Conservation (phyloP, 2,329 filamentous ascomycete species). For the Alternaria burnsii region DNA sequence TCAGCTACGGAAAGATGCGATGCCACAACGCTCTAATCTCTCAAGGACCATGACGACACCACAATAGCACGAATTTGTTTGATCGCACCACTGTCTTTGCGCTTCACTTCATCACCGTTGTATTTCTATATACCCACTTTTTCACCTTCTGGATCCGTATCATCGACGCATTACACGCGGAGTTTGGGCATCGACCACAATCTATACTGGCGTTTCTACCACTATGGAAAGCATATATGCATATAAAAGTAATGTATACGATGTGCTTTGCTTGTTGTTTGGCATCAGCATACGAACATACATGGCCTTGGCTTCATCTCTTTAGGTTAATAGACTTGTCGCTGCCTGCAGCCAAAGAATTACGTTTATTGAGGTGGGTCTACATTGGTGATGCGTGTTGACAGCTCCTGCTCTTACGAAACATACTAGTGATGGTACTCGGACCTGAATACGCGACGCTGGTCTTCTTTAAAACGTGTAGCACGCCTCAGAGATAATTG, state of each 20-base stretch:
- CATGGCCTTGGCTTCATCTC: background rate
- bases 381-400: background rate
- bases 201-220: background rate
- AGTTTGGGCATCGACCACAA: slow-evolving; percentile 4
- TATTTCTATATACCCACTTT: background rate
- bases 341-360: background rate
- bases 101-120: background rate
- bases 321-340: background rate
- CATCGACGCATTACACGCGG: slow-evolving; percentile 2
- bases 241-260: slow-evolving; percentile 4
- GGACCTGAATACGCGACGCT: background rate
- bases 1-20: slow-evolving; percentile 56
- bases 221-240: slow-evolving; percentile 2
- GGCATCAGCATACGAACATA: background rate
- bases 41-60: slow-evolving; percentile 19
- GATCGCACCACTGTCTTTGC: background rate
- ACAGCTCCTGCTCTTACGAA: background rate
- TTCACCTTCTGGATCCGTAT: background rate
- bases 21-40: slow-evolving; percentile 23
- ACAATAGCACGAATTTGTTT: slow-evolving; percentile 4
- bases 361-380: background rate
- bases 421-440: background rate
- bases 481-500: background rate
- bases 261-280: background rate
- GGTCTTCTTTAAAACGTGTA: background rate